phyloP scores from a whole-genome alignment of 345 rosid genomes.

The Aquilaria yunnanensis region DNA sequence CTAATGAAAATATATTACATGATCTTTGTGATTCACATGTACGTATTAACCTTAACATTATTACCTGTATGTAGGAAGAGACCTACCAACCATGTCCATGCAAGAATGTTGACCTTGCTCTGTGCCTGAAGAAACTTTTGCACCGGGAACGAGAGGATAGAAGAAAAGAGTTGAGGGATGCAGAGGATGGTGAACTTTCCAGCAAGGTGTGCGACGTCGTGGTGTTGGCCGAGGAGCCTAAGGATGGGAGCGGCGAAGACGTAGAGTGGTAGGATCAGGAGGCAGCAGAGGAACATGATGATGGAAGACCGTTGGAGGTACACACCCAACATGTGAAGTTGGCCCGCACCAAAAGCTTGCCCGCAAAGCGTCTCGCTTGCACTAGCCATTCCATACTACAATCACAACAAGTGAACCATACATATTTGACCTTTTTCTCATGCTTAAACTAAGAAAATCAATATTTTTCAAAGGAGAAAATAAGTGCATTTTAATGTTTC shows the following conservation, averaged over 20 bases:
- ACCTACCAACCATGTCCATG: conserved; percentile 1
- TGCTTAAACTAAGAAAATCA: too few species aligned
- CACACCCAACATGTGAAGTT: conserved; percentile 14
- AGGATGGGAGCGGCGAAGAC: conserved; percentile 15
- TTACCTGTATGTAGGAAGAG: not conserved
- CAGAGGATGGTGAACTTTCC: conserved; percentile 11
- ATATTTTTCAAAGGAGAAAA: too few species aligned
- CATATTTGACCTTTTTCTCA: too few species aligned
- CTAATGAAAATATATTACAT: too few species aligned
- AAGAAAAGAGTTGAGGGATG: conserved; percentile 10
- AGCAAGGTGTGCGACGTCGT: conserved; percentile 4
- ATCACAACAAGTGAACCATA: too few species aligned
- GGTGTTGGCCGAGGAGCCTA: conserved; percentile 7
- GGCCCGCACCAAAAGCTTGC: conserved; percentile 18
- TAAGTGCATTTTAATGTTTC: too few species aligned
- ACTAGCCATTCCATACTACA: conserved; percentile 16
- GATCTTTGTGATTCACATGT: too few species aligned
- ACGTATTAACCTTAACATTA: too few species aligned
- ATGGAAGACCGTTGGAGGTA: conserved; percentile 17
- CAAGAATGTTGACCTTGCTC: conserved; percentile 6
- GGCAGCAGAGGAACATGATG: not conserved
- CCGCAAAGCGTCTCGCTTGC: conserved; percentile 17
- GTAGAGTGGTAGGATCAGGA: conserved; percentile 4
- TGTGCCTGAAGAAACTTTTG: conserved; percentile 10
- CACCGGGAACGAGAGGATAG: conserved; percentile 2